Evolutionary conservation across 163 green algal genomes (phyloP), one percentile per base, ranked within the genome.

Genomic region (Trebouxia gelatinosa): DNA sequence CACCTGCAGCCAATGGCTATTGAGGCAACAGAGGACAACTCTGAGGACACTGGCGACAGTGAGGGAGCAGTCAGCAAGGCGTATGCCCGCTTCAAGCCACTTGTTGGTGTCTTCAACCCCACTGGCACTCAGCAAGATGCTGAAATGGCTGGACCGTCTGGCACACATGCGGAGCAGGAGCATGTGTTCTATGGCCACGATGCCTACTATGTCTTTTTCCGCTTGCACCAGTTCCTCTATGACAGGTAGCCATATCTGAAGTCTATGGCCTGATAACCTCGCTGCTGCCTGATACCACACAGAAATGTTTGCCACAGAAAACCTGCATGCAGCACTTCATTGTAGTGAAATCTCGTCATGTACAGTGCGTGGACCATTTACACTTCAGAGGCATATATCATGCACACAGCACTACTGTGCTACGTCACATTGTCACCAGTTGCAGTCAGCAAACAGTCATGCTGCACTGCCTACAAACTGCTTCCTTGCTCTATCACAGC

Each of bases 101-200:
- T 91, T 17, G 75, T 79, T 35, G 32, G 84, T 39, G 40, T 76
- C n/a, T 76, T 54, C 40, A n/a, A 19, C 40, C 40, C 43, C 29
- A 40, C 68, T 38, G 68, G 40, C 29, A 43, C 68, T 26, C 39
- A 43, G 68, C 40, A 76, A 13, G 68, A 62, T 64, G 68, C 31
- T 17, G 40, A 76, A n/a, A n/a, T n/a, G 68, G 40, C 40, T 34
- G 68, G 39, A 26, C 39, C 43, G 6, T 59, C 40, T 23, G 68
- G 68, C 9, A 40, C n/a, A 31, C 29, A 5, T 62, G 40, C 29
- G 40, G 68, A 70, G 50, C 39, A 38, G 21, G 78, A 70, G 39
- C 70, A 79, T 54, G 79, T 98, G 46, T 91, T 99, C 46, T 98
- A 97, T 81, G 92, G 88, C 71, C 95, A 98, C 76, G 96, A 99